These are phyloP conservation scores for Entomortierella lignicola DNA, from an alignment of 192 early-diverging fungal genomes.

Conservation along the genomic window DNA sequence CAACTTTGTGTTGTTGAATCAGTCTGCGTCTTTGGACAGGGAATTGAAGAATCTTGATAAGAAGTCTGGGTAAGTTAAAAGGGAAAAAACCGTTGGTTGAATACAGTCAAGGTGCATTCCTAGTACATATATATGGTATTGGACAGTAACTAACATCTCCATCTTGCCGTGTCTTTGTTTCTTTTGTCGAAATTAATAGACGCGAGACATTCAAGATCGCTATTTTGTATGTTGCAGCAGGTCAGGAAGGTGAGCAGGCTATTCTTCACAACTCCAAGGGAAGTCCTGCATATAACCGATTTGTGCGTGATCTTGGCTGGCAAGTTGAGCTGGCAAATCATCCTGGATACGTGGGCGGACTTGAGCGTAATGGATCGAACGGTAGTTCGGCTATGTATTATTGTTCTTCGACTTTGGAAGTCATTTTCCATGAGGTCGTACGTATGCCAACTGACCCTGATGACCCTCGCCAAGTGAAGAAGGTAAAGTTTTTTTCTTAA, in stretches of 20 bases:
- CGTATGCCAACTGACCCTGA: conserved; percentile 85
- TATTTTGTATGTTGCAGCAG: conserved; percentile 89
- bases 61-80: conserved; percentile 72
- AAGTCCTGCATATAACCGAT: conserved; percentile 82
- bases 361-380: conserved; percentile 84
- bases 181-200: conserved; percentile 41
- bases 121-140: neutral
- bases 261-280: conserved; percentile 84
- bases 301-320: conserved; percentile 95
- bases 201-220: conserved; percentile 92
- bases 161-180: no score
- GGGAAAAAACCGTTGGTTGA: no score
- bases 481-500: conserved; percentile 68
- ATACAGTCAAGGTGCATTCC: neutral
- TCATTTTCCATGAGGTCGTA: conserved; percentile 92
- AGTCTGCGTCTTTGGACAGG: conserved; percentile 70
- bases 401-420: conserved; percentile 84
- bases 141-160: no score
- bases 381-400: conserved; percentile 85
- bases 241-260: conserved; percentile 89
- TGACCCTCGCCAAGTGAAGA: conserved; percentile 91
- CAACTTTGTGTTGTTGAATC: conserved; percentile 74
- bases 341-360: conserved; percentile 86
- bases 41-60: conserved; percentile 85
- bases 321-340: conserved; percentile 88